phyloP scores from a whole-genome alignment of 1,284 basidiomycete species.

The Taiwanofungus camphoratus region DNA sequence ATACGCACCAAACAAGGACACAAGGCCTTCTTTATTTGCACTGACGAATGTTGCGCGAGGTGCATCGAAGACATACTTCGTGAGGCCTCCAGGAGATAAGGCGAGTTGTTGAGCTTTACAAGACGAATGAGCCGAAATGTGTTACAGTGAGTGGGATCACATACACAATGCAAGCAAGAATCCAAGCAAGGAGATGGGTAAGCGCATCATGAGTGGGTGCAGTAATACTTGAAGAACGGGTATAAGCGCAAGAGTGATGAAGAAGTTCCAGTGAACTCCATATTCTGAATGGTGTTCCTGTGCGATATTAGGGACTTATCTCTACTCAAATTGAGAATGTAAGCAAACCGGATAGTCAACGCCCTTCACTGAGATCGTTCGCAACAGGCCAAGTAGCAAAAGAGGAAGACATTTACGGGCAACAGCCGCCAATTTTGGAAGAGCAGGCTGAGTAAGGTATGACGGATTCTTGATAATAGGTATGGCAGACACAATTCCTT shows the following conservation, averaged over 20 bases:
- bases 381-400: slow-evolving; percentile 67
- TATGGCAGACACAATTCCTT: slow-evolving; percentile 84
- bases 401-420: slow-evolving; percentile 64
- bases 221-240: slow-evolving; percentile 72
- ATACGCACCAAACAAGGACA: slow-evolving; percentile 65
- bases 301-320: not conserved
- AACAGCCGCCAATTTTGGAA: slow-evolving; percentile 46
- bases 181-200: slow-evolving; percentile 63
- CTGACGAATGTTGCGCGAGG: slow-evolving; percentile 60
- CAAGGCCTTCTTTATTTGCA: slow-evolving; percentile 91
- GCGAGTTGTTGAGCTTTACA: slow-evolving; percentile 62
- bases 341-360: slow-evolving; percentile 95
- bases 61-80: slow-evolving; percentile 59
- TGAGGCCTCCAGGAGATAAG: slow-evolving; percentile 50
- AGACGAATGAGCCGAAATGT: slow-evolving; percentile 1
- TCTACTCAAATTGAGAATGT: slow-evolving; percentile 21
- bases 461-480: slow-evolving; percentile 61
- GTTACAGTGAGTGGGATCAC: slow-evolving; percentile 17
- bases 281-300: slow-evolving; percentile 97
- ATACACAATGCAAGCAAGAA: slow-evolving; percentile 60
- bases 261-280: slow-evolving; percentile 98
- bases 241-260: slow-evolving; percentile 84
- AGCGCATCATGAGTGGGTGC: slow-evolving; percentile 52
- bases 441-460: slow-evolving; percentile 43
- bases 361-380: slow-evolving; percentile 87